Conservation (phyloP, 257 asterid genomes). For the Capsicum baccatum region DNA sequence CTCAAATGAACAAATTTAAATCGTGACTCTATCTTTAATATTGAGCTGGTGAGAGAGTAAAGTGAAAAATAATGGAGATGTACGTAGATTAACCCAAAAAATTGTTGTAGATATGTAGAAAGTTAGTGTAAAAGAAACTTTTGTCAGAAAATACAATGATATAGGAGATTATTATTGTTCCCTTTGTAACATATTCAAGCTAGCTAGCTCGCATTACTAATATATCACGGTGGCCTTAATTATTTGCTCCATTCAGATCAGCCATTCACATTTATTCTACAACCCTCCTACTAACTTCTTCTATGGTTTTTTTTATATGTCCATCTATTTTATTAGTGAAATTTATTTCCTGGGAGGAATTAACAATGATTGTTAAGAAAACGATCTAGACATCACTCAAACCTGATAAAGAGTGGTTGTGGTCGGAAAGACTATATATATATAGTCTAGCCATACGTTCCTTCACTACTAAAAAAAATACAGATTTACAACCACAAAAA, state of each 20-base stretch:
- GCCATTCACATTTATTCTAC: conserved; percentile 26
- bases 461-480: no score
- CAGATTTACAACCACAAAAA: no score
- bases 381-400: background rate
- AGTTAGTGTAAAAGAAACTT: background rate
- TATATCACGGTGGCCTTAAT: background rate
- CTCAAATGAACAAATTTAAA: no score
- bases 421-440: no score
- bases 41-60: no score
- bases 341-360: background rate
- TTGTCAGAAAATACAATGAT: background rate
- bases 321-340: background rate
- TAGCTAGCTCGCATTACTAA: background rate
- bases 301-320: background rate
- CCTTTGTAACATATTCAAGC: background rate
- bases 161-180: background rate
- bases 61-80: no score
- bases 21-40: no score
- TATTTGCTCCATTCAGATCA: background rate
- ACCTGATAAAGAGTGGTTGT: background rate
- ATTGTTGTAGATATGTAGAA: background rate
- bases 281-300: background rate
- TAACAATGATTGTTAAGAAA: background rate
- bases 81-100: background rate
- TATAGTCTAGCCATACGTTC: no score